Base-by-base conservation (phyloP, 2,329 filamentous ascomycete genomes). In the Arthrobotrys megalospora region DNA sequence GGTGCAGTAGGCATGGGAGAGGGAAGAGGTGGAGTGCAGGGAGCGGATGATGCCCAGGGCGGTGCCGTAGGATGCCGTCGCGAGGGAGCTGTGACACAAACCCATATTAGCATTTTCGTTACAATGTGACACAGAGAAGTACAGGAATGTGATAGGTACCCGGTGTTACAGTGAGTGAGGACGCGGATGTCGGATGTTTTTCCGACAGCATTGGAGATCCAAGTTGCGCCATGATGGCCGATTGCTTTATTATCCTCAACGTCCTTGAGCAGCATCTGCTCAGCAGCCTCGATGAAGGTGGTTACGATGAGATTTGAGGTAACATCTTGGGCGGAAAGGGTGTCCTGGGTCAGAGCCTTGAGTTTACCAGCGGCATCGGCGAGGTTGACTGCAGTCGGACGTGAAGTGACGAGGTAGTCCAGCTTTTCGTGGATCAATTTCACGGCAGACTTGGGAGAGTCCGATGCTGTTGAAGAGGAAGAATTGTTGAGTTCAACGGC, bases 101-200 rank as follows among this genome's bases (percentile, higher is more conserved):
- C 24, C 7, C 7, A 3, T 24, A 24, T 53, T 28, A 72, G 12
- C 12, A 32, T 28, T 24, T 38, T 2, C n/a, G 58, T 28, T 28
- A 43, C 16, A 34, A 60, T 32, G 24, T n/a, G n/a, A n/a, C n/a
- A 36, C 28, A 16, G 36, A 48, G 43, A 34, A 21, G 79, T 70
- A 80, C 85, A 2, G 19, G 41, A 48, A 10, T 24, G 45, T 28
- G 16, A 10, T 10, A n/a, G 6, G 73, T 87, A 92, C 90, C 96
- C 96, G 21, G 96, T 99, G 85, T 99, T 99, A 87, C 96, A 99
- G 85, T 99, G 96, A 10, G 96, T 99, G 81, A 99, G 86, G 50
- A 99, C 91, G n/a, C 93, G 93, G 58, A 97, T 81, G 85, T 87
- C 82, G 83, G 87, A 82, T 80, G 88, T 84, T 80, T 87, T 83